Conservation (phyloP, 441 rosid species). For the Melastoma candidum region DNA sequence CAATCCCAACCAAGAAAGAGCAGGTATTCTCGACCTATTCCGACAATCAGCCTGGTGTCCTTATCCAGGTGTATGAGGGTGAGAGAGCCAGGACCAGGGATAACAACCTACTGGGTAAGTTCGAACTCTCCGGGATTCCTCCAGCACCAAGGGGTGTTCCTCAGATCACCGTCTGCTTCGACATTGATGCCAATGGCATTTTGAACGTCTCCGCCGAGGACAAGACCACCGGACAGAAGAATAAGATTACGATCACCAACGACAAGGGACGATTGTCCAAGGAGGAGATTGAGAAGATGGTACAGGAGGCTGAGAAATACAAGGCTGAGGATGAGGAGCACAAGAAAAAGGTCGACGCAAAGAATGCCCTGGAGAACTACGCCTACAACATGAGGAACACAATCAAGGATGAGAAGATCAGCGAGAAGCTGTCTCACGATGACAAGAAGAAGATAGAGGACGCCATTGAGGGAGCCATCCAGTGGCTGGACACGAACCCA, state of each 20-base stretch:
- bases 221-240: constrained; percentile 16
- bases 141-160: constrained; percentile 16
- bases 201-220: constrained; percentile 15
- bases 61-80: constrained; percentile 18
- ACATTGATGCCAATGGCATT: constrained; percentile 13
- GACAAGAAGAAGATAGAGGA: constrained; percentile 17
- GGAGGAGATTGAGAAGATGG: constrained; percentile 18
- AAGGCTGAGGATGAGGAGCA: constrained; percentile 18
- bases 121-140: constrained; percentile 15
- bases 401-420: constrained; percentile 15
- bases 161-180: constrained; percentile 15
- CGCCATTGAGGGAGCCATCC: constrained; percentile 12
- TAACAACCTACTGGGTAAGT: constrained; percentile 17
- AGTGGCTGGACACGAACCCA: constrained; percentile 14
- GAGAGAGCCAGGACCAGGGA: constrained; percentile 18
- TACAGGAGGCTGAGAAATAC: constrained; percentile 17
- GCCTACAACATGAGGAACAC: constrained; percentile 19
- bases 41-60: constrained; percentile 16
- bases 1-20: constrained; percentile 17
- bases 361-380: constrained; percentile 16
- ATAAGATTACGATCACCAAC: constrained; percentile 16
- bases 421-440: constrained; percentile 1
- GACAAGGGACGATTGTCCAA: constrained; percentile 17
- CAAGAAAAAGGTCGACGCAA: constrained; percentile 16
- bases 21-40: constrained; percentile 17